A percentile compares a stretch with the other conserved stretches of the same genome.
Conservation (phyloP, 257 asterid genomes). For the Knoxia roxburghii region DNA sequence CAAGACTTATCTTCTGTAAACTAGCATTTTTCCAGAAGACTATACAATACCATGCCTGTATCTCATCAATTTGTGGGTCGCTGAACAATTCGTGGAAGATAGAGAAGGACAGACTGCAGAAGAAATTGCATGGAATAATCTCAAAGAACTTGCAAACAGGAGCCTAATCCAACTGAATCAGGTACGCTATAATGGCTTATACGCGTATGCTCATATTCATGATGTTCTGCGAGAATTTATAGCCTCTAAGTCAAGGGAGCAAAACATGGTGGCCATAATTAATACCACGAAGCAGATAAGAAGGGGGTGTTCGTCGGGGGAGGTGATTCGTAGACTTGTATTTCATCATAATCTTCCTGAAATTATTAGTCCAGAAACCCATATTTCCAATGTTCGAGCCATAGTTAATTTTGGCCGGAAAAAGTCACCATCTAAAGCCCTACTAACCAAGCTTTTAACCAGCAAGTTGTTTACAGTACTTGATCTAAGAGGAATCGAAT, state of each 20-base stretch:
- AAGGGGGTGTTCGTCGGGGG: background rate
- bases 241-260: slow-evolving; percentile 1
- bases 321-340: slow-evolving; percentile 5
- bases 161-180: slow-evolving; percentile 17
- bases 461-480: slow-evolving; percentile 16
- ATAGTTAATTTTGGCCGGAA: background rate
- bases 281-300: background rate
- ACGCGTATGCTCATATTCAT: slow-evolving; percentile 1
- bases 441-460: slow-evolving; percentile 2
- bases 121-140: slow-evolving; percentile 15
- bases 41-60: background rate
- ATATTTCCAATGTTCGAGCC: slow-evolving; percentile 6
- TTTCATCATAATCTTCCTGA: background rate
- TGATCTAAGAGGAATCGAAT: background rate
- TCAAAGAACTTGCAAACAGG: slow-evolving; percentile 24
- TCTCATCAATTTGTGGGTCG: slow-evolving; percentile 13
- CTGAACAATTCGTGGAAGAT: slow-evolving; percentile 17
- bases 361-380: background rate
- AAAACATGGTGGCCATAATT: background rate
- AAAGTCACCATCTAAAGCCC: background rate
- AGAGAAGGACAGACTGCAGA: slow-evolving; percentile 5
- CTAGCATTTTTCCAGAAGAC: slow-evolving; percentile 19
- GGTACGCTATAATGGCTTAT: background rate
- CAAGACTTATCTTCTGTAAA: slow-evolving; percentile 19
- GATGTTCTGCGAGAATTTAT: slow-evolving; percentile 13